phyloP scores from a whole-genome alignment of 768 basidiomycete species.

The Rhodocollybia butyracea region DNA sequence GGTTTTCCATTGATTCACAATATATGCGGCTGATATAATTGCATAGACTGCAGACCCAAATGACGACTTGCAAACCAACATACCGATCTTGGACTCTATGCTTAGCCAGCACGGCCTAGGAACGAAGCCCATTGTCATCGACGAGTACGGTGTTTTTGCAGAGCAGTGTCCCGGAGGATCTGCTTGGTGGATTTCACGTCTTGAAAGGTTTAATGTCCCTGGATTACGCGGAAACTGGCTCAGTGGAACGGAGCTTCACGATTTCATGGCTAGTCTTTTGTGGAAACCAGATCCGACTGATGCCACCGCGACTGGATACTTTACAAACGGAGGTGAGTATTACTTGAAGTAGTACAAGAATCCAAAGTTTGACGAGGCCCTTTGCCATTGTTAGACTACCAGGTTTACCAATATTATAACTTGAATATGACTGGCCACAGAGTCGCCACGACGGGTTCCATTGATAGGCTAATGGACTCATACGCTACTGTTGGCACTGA shows the following conservation, averaged over 20 bases:
- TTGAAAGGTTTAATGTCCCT: conserved; percentile 18
- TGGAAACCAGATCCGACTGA: conserved; percentile 13
- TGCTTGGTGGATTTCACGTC: conserved; percentile 20
- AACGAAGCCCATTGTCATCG: conserved; percentile 11
- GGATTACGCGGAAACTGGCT: conserved; percentile 20
- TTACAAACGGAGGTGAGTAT: conserved; percentile 15
- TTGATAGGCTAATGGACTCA: conserved; percentile 17
- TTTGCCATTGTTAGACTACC: conserved; percentile 12
- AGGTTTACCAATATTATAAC: conserved; percentile 20
- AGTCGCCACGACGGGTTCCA: conserved; percentile 17
- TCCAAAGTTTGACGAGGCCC: neutral
- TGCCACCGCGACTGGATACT: conserved; percentile 16
- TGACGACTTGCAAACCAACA: conserved; percentile 17
- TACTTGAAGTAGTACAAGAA: neutral
- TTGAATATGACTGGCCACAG: conserved; percentile 18
- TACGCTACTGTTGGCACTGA: conserved; percentile 18
- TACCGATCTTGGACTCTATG: conserved; percentile 15
- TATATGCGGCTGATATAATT: neutral
- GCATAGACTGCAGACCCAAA: conserved; percentile 15
- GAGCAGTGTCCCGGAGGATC: conserved; percentile 17
- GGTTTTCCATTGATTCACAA: neutral
- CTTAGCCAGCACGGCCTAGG: conserved; percentile 13
- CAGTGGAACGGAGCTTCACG: conserved; percentile 15
- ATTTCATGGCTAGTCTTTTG: conserved; percentile 14
- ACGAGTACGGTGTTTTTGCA: conserved; percentile 16